These are phyloP conservation scores for Trametes coccinea DNA, from an alignment of 768 basidiomycete genomes.

Conservation along the genomic window DNA sequence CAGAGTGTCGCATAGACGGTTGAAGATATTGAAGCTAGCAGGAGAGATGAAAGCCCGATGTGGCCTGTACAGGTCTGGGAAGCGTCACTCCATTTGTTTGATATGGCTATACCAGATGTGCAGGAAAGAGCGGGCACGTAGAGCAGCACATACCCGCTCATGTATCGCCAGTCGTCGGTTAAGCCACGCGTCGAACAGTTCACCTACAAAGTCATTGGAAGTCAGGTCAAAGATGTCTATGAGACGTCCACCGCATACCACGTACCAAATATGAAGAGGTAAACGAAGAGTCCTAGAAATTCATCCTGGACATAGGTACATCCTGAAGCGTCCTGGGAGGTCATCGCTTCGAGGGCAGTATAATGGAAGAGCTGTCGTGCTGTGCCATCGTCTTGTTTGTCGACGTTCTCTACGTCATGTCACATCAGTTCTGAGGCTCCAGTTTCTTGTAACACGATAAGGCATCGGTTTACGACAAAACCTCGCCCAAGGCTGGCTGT, in stretches of 20 bases:
- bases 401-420: constrained; percentile 28
- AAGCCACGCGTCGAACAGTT: constrained; percentile 31
- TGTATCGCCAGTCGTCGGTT: constrained; percentile 21
- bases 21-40: constrained; percentile 32
- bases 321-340: no score
- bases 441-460: constrained; percentile 24
- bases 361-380: constrained; percentile 29
- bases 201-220: constrained; percentile 11
- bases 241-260: not conserved
- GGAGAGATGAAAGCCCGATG: constrained; percentile 29
- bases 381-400: constrained; percentile 35
- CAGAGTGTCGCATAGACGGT: constrained; percentile 31
- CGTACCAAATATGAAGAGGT: constrained; percentile 29
- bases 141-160: constrained; percentile 23
- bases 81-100: constrained; percentile 11
- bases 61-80: constrained; percentile 28
- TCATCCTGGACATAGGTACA: not conserved
- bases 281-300: constrained; percentile 30
- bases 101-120: constrained; percentile 1
- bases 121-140: constrained; percentile 27
- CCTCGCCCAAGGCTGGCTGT: constrained; percentile 29
- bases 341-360: constrained; percentile 4
- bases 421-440: constrained; percentile 17
- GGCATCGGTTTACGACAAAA: constrained; percentile 24
- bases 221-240: not conserved